Base-by-base conservation (phyloP, 768 basidiomycete species). In the Russula sp. region DNA sequence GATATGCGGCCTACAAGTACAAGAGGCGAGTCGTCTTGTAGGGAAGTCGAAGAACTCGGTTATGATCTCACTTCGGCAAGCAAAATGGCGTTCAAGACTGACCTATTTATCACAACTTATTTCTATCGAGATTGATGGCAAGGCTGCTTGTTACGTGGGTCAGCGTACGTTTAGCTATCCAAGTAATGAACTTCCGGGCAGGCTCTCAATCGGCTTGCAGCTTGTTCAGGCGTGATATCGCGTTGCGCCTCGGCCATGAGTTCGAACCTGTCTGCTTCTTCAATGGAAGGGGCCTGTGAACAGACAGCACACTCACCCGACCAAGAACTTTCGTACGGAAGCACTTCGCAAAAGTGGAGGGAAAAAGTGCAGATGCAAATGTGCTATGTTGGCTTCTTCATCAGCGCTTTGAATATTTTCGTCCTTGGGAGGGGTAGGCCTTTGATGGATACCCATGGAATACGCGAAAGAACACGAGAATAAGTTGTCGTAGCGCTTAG, bases 371-470 rank as follows among this genome's bases (percentile, higher is more conserved):
- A 96, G 69, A 69, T 96, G 94, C 38, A 95, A 73, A 71, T 96
- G 94, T 2, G 90, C 87, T 25, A 86, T 70, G 46, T 84, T 65
- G 11, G 73, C 78, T 39, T 76, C 76, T 9, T 77, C 75, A 42
- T 82, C 78, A 11, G 76, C 74, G 10, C 75, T 71, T 18, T 71
- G 70, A 3, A 63, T 57, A 7, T 59, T 58, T 36, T 66, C 56
- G n/a, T 65, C 50, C 43, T 67, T 58, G 7, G 74, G 72, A 9
- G 86, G 83, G 2, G 83, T 69, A 5, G 92, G 88, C 2, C 86
- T 81, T 71, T 97, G 94, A 70, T 96, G 94, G 49, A 96, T 81
- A 38, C 94, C 94, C 91, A 96, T 94, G 7, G 90, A 93, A 71
- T 96, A 97, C 0, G 91, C 87, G 73, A 96, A 97, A 0, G 91